Evolutionary conservation across 768 basidiomycete genomes (phyloP).

Genomic region (Lactifluus pinguis): DNA sequence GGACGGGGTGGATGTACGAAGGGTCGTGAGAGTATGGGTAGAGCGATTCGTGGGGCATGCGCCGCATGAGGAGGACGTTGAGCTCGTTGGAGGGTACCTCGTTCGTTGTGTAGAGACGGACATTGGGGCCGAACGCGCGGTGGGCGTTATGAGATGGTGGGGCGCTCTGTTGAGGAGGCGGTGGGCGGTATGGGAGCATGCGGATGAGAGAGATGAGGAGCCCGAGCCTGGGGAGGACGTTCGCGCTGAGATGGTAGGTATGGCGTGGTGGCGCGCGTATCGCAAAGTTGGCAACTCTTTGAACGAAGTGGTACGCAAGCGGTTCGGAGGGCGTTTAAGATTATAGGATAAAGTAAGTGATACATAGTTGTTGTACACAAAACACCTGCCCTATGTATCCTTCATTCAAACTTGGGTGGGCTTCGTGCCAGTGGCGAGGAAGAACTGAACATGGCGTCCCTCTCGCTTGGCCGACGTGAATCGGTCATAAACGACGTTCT

Average conservation of each 20-base stretch:
- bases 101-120: slow-evolving; percentile 62
- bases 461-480: slow-evolving; percentile 5
- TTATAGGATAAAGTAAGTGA: slow-evolving; percentile 22
- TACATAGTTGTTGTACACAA: too few relatives aligned
- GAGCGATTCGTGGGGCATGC: slow-evolving; percentile 44
- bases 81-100: slow-evolving; percentile 66
- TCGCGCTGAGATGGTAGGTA: slow-evolving; percentile 39
- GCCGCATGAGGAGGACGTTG: slow-evolving; percentile 69
- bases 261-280: slow-evolving; percentile 79
- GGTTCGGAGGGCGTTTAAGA: slow-evolving; percentile 65
- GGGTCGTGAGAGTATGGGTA: slow-evolving; percentile 70
- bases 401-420: neutral
- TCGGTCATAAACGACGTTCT: slow-evolving; percentile 28
- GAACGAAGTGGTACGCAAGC: slow-evolving; percentile 52
- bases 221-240: slow-evolving; percentile 25
- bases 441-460: slow-evolving; percentile 8
- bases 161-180: slow-evolving; percentile 52
- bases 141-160: slow-evolving; percentile 80
- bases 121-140: slow-evolving; percentile 58
- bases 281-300: slow-evolving; percentile 56
- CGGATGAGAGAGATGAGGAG: slow-evolving; percentile 24
- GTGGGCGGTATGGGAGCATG: slow-evolving; percentile 50
- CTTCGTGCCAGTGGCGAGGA: slow-evolving; percentile 10
- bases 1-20: slow-evolving; percentile 65
- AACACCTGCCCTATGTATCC: too few relatives aligned